Conservation (phyloP, 2,329 filamentous ascomycete species). For the Arthrobotrys entomopaga region DNA sequence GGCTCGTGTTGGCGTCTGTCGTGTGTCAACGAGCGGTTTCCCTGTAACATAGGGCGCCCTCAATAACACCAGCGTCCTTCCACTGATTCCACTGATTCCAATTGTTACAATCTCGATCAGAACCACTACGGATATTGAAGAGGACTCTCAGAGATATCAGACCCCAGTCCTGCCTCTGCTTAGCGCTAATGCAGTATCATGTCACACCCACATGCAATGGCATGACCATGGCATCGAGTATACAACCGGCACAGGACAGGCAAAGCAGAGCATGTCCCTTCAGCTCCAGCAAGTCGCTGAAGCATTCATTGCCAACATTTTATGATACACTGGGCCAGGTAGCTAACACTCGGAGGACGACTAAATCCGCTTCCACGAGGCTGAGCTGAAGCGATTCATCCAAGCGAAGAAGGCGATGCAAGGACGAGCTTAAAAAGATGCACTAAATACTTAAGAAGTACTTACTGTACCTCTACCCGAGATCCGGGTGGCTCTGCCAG, state of each 20-base stretch:
- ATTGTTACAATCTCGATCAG: too few relatives aligned
- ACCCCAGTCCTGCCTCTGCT: too few relatives aligned
- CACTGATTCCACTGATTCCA: too few relatives aligned
- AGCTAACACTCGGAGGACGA: too few relatives aligned
- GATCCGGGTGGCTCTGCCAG: constrained; percentile 14
- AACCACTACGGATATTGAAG: neutral
- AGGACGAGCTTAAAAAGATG: constrained; percentile 2
- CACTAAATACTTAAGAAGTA: neutral
- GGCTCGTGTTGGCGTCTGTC: constrained; percentile 24
- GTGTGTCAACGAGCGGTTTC: neutral
- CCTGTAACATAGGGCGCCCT: neutral
- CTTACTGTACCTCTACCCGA: constrained; percentile 30
- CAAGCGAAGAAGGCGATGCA: constrained; percentile 41
- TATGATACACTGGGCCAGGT: too few relatives aligned
- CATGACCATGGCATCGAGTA: neutral
- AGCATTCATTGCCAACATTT: too few relatives aligned
- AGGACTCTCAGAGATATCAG: neutral
- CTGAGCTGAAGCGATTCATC: constrained; percentile 17
- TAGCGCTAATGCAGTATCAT: too few relatives aligned
- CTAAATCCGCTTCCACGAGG: constrained; percentile 36
- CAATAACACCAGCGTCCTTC: neutral
- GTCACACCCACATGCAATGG: neutral
- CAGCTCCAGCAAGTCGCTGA: constrained; percentile 20
- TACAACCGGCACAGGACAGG: neutral
- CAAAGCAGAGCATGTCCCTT: neutral